These are phyloP conservation scores for Saprolegnia diclina DNA, from an alignment of 352 stramenopile genomes.

Conservation along the genomic window DNA sequence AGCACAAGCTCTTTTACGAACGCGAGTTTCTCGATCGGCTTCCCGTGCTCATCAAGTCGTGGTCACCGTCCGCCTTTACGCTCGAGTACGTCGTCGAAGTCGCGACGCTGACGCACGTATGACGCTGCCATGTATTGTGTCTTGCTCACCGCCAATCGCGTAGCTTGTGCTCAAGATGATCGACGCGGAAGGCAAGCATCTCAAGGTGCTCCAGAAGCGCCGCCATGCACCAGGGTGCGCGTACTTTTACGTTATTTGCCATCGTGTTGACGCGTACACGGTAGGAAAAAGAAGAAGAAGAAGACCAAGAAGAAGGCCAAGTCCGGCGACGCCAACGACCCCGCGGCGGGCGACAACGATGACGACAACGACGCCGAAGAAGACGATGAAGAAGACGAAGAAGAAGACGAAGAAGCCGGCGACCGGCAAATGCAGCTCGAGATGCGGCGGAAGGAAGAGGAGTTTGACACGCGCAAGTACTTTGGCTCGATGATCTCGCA, in stretches of 20 bases:
- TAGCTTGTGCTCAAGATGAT: slow-evolving; percentile 84
- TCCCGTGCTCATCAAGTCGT: slow-evolving; percentile 72
- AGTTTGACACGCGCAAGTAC: slow-evolving; percentile 80
- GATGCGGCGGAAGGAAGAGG: slow-evolving; percentile 80
- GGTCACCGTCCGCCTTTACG: slow-evolving; percentile 58
- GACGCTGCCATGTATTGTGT: slow-evolving; percentile 20
- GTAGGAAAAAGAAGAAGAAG: slow-evolving; percentile 30
- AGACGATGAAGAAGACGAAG: slow-evolving; percentile 45
- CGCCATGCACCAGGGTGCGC: neutral
- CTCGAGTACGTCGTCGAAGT: slow-evolving; percentile 69
- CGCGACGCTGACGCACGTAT: slow-evolving; percentile 80
- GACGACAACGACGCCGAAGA: slow-evolving; percentile 33
- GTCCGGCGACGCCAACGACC: neutral
- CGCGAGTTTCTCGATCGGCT: slow-evolving; percentile 81
- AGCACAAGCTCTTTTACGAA: slow-evolving; percentile 87
- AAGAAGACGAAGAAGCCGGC: slow-evolving; percentile 68
- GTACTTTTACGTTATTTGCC: neutral
- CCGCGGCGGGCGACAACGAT: slow-evolving; percentile 37
- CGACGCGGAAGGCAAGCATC: slow-evolving; percentile 62
- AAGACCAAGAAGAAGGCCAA: slow-evolving; percentile 35
- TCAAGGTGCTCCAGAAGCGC: slow-evolving; percentile 79
- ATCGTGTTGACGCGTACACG: neutral
- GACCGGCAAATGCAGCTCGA: slow-evolving; percentile 69
- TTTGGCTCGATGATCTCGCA: slow-evolving; percentile 74
- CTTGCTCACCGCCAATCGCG: neutral